Percentiles rank a stretch among this genome's conserved stretches.
These are phyloP conservation scores for Septoria petroselini DNA, from an alignment of 2,329 filamentous ascomycete species.

Conservation along the genomic window DNA sequence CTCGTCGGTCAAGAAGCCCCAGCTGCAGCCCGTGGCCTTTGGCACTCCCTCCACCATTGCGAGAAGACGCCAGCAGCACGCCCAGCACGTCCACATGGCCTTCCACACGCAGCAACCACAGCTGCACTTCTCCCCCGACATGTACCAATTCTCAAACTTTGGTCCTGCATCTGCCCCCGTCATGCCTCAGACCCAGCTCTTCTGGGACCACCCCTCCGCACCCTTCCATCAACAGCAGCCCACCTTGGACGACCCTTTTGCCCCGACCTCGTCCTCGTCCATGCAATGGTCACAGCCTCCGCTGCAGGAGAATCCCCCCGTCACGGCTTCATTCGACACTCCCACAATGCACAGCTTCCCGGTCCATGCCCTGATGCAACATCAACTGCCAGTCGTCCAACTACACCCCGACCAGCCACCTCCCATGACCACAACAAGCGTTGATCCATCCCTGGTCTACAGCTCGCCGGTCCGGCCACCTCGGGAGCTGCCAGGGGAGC, in stretches of 20 bases:
- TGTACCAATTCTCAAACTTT: conserved; percentile 53
- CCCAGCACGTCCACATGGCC: conserved; percentile 9
- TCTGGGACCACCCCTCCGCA: conserved; percentile 36
- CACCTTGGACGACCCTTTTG: conserved; percentile 35
- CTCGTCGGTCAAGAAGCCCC: conserved; percentile 49
- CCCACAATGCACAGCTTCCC: conserved; percentile 36
- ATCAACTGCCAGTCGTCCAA: conserved; percentile 31
- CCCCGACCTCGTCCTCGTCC: conserved; percentile 20
- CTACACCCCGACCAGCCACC: conserved; percentile 20
- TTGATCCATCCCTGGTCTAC: conserved; percentile 49
- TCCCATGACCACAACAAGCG: conserved; percentile 39
- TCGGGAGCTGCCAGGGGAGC: conserved; percentile 2
- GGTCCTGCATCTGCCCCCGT: conserved; percentile 56
- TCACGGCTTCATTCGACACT: conserved; percentile 31
- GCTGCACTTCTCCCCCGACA: conserved; percentile 57
- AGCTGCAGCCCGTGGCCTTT: conserved; percentile 42
- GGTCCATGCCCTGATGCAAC: conserved; percentile 26
- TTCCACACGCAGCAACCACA: conserved; percentile 49
- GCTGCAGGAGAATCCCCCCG: conserved; percentile 17
- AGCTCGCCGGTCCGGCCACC: conserved; percentile 35
- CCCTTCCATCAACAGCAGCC: conserved; percentile 23
- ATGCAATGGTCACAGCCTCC: conserved; percentile 23
- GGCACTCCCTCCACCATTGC: conserved; percentile 41
- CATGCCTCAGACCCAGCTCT: conserved; percentile 53
- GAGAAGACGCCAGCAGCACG: conserved; percentile 29